These are phyloP conservation scores for Heliosperma pusillum DNA, from an alignment of 148 eudicot genomes.

Conservation along the genomic window DNA sequence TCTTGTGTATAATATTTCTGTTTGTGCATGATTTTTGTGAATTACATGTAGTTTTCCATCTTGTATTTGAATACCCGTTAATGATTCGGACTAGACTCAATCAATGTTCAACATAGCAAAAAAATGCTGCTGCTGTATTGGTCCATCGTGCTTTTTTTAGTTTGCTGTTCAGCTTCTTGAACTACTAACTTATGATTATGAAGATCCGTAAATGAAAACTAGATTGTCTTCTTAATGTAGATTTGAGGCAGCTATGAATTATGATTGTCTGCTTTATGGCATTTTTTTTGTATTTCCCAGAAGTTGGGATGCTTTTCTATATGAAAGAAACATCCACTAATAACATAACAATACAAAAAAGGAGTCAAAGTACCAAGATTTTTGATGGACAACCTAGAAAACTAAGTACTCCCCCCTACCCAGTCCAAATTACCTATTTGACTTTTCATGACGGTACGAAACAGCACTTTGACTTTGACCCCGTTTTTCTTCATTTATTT, in stretches of 20 bases:
- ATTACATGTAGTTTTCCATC: background rate
- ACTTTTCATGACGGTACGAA: too few species aligned
- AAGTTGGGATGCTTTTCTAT: too few species aligned
- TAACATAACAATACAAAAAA: too few species aligned
- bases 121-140: background rate
- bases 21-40: slow-evolving; percentile 17
- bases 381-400: too few species aligned
- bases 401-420: too few species aligned
- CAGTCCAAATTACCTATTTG: too few species aligned
- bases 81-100: background rate
- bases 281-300: background rate
- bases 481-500: too few species aligned
- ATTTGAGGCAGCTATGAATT: background rate
- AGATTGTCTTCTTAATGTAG: background rate
- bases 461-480: too few species aligned
- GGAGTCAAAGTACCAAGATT: too few species aligned
- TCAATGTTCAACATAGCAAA: background rate
- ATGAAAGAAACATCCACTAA: too few species aligned
- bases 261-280: background rate
- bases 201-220: background rate
- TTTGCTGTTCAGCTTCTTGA: background rate
- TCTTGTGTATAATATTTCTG: slow-evolving; percentile 2
- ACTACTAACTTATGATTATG: background rate
- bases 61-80: background rate
- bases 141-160: background rate